Conservation (phyloP, 352 stramenopile genomes). For the Globisporangium acanthophoron region DNA sequence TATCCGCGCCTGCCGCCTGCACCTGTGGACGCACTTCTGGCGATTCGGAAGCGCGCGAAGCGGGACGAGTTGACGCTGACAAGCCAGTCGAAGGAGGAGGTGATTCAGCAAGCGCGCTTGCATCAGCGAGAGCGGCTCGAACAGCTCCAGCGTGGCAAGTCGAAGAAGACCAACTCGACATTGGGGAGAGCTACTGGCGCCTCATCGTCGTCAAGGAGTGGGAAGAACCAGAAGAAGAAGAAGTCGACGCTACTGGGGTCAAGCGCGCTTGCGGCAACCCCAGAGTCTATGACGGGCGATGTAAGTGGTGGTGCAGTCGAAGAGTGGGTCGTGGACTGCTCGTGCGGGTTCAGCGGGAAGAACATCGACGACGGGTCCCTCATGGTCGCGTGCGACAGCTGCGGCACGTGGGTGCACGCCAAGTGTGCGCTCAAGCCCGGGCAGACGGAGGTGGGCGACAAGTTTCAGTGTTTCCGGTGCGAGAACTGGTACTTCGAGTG, state of each 20-base stretch:
- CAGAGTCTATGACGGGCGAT: background rate
- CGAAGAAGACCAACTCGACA: constrained; percentile 24
- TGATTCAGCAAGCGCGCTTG: constrained; percentile 29
- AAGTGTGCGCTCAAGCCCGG: constrained; percentile 11
- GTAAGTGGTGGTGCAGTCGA: constrained; percentile 12
- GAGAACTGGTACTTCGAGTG: constrained; percentile 62
- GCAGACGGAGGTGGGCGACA: constrained; percentile 3
- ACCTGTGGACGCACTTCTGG: constrained; percentile 55
- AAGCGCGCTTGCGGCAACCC: too few species aligned
- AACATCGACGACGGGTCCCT: constrained; percentile 44
- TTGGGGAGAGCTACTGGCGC: constrained; percentile 2
- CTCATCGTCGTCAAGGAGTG: constrained; percentile 15
- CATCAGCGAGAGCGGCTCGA: constrained; percentile 32
- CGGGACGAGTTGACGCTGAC: constrained; percentile 51
- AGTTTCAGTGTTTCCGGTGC: constrained; percentile 16
- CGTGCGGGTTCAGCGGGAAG: constrained; percentile 45
- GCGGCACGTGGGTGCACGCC: constrained; percentile 27
- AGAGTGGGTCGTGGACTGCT: constrained; percentile 61
- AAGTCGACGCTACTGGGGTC: background rate
- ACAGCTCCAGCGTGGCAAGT: constrained; percentile 23
- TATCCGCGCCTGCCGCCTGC: constrained; percentile 52
- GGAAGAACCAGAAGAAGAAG: constrained; percentile 28
- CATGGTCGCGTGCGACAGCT: constrained; percentile 66
- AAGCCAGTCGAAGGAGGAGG: constrained; percentile 25
- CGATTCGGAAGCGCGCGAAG: constrained; percentile 43